phyloP scores from a whole-genome alignment of 768 basidiomycete species.

The Sporobolomyces phaffii region DNA sequence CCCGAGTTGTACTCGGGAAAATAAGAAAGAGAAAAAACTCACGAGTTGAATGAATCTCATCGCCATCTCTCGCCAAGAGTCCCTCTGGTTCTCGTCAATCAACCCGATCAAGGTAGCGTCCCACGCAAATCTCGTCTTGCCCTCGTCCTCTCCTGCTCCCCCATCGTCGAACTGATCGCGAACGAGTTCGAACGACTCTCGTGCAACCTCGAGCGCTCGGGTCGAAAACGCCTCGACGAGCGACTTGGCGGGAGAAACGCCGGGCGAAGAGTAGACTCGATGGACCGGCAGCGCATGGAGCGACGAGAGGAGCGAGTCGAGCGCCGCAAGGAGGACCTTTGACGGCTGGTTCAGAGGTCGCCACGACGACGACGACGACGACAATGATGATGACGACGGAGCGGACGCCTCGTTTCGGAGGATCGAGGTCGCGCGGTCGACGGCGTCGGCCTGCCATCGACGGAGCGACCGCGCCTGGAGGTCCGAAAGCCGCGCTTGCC shows the following conservation, averaged over 20 bases:
- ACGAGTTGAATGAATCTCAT: neutral
- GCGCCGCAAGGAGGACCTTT: neutral
- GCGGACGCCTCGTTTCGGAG: no score
- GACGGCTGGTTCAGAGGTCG: neutral
- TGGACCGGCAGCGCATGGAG: neutral
- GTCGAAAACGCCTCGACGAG: neutral
- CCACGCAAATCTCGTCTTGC: constrained; percentile 11
- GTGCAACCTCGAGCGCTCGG: neutral
- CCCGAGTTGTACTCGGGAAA: no score
- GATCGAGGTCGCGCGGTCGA: neutral
- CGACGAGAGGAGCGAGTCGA: constrained; percentile 1
- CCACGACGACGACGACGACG: no score
- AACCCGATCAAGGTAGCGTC: constrained; percentile 11
- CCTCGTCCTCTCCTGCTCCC: neutral
- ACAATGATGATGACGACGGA: no score
- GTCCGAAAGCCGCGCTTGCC: neutral
- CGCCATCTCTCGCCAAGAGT: no score
- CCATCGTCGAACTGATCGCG: no score
- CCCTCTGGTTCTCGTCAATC: no score
- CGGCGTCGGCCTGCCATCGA: constrained; percentile 14
- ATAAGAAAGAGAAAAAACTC: neutral
- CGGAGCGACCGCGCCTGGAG: constrained; percentile 13
- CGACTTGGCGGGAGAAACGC: neutral
- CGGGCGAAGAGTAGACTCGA: neutral
- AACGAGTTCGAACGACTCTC: neutral